Evolutionary conservation across 371 early-diverging fungal species (phyloP).

Genomic region (Mucor sp.): DNA sequence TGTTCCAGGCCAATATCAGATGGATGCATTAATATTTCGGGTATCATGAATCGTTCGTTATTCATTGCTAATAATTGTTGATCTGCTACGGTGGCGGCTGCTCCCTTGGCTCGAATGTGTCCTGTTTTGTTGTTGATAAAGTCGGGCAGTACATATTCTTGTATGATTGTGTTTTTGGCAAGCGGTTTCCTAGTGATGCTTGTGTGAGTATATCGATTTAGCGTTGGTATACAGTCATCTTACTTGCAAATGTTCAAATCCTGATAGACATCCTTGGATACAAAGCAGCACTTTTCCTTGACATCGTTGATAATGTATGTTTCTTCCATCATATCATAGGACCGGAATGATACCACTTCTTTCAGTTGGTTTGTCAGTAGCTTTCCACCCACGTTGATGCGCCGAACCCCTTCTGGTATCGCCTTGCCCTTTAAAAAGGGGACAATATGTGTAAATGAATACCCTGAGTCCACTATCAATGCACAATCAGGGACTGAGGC

Average conservation of each 20-base stretch:
- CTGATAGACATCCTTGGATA: slow-evolving; percentile 65
- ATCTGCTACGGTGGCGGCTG: slow-evolving; percentile 12
- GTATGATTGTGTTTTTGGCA: slow-evolving; percentile 51
- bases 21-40: slow-evolving; percentile 84
- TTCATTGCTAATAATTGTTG: slow-evolving; percentile 74
- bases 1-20: slow-evolving; percentile 84
- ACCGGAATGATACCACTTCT: slow-evolving; percentile 82
- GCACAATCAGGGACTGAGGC: slow-evolving; percentile 61
- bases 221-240: not conserved
- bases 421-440: slow-evolving; percentile 69
- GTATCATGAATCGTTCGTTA: slow-evolving; percentile 85
- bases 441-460: slow-evolving; percentile 80
- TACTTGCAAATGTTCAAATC: slow-evolving; percentile 73
- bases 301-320: slow-evolving; percentile 80
- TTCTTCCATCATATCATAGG: slow-evolving; percentile 94
- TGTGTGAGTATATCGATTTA: not conserved
- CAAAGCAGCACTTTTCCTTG: slow-evolving; percentile 84
- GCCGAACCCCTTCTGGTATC: slow-evolving; percentile 54
- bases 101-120: slow-evolving; percentile 43
- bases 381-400: slow-evolving; percentile 86
- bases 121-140: slow-evolving; percentile 65
- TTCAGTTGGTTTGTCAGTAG: slow-evolving; percentile 87
- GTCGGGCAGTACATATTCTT: slow-evolving; percentile 86
- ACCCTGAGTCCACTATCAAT: slow-evolving; percentile 82
- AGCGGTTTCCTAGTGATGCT: slow-evolving; percentile 29